Conservation (phyloP, 345 rosid genomes). For the Pugionium cornutum region DNA sequence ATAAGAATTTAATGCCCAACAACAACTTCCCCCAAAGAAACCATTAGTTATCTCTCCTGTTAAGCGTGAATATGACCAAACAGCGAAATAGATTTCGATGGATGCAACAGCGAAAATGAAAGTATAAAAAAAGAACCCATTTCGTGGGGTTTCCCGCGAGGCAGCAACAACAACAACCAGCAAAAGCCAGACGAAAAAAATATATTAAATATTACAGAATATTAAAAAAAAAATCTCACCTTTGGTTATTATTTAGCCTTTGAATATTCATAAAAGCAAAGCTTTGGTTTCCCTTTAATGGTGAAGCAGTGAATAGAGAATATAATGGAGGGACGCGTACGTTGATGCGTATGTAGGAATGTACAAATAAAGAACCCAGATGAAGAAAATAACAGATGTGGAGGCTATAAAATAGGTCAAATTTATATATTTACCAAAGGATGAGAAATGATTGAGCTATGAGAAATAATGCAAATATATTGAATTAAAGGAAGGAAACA, state of each 20-base stretch:
- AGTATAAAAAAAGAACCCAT: background rate
- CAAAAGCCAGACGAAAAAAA: slow-evolving; percentile 12
- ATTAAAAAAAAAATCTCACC: slow-evolving; percentile 38
- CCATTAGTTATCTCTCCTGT: slow-evolving; percentile 11
- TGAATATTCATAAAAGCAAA: slow-evolving; percentile 49
- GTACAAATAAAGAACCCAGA: slow-evolving; percentile 45
- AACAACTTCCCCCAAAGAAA: slow-evolving; percentile 19
- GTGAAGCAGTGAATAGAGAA: slow-evolving; percentile 36
- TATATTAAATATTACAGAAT: background rate
- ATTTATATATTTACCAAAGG: slow-evolving; percentile 43
- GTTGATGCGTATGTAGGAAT: slow-evolving; percentile 31
- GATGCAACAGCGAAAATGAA: slow-evolving; percentile 15
- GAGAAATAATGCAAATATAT: slow-evolving; percentile 38
- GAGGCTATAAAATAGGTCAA: slow-evolving; percentile 37
- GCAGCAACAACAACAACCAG: slow-evolving; percentile 12
- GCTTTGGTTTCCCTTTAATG: slow-evolving; percentile 42
- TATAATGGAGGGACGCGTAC: slow-evolving; percentile 32
- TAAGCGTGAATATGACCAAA: slow-evolving; percentile 1
- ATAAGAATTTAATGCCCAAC: slow-evolving; percentile 19
- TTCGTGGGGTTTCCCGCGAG: slow-evolving; percentile 25
- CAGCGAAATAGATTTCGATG: slow-evolving; percentile 8
- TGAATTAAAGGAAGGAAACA: slow-evolving; percentile 19
- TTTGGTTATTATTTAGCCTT: slow-evolving; percentile 47
- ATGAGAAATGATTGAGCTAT: slow-evolving; percentile 44
- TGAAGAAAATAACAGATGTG: slow-evolving; percentile 37